Base-by-base conservation (phyloP, 495 filamentous ascomycete genomes). In the Xylaria cubensis region DNA sequence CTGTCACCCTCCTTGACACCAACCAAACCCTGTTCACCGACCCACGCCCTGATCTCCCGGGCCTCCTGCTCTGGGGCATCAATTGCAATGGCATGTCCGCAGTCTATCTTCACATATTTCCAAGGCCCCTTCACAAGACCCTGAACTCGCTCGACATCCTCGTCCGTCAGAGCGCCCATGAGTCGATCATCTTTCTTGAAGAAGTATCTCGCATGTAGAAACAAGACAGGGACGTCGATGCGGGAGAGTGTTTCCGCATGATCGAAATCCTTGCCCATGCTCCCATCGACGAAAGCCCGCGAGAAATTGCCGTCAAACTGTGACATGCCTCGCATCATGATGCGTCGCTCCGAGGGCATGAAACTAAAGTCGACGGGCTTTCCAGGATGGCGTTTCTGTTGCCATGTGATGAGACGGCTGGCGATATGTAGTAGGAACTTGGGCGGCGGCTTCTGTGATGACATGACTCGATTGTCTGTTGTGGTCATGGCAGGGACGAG, bases 271-370 rank as follows among this genome's bases (percentile, higher is more conserved):
- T 26, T 29, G 24, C 51, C 51, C 51, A 55, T 55, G 51, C 51
- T 55, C 15, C 51, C 51, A 29, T 55, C 51, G 51, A 55, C 21
- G 24, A 55, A 55, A 15, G 51, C 51, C 9, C 24, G 51, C 51
- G 51, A 55, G 51, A 55, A 55, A 55, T 55, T 55, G 24, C 51
- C 51, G 51, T 55, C 51, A 5, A 55, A 55, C 4, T 55, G 51
- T 2, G 51, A 55, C 24, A 55, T 29, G 24, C 51, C 51, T 12
- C 51, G 51, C 9, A 55, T 55, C 51, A 55, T 55, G 10, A 55
- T 55, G 24, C 51, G 51, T 15, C 51, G 51, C 12, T 55, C 51
- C 12, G 51, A 55, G 12, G 51, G 51, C 51, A 55, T 55, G 12
- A 55, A 55, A 29, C 51, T 55, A 15, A 55, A 55, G 51, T 55